These are phyloP conservation scores for Globisporangium echinulatum DNA, from an alignment of 352 stramenopile genomes.

Conservation along the genomic window DNA sequence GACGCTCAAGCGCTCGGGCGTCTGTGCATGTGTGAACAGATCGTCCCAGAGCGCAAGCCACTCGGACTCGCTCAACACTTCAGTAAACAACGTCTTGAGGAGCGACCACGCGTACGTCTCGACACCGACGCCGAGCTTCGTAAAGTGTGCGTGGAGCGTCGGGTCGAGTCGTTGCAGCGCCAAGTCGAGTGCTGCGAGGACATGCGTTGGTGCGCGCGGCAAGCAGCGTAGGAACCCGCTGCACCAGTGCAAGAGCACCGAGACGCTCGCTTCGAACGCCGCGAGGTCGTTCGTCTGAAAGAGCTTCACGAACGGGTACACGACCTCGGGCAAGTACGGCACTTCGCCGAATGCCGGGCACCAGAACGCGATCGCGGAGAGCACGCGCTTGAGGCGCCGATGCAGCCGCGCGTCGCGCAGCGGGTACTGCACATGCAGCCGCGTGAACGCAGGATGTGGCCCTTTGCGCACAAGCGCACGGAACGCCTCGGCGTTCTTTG, in stretches of 20 bases:
- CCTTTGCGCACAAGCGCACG: slow-evolving; percentile 65
- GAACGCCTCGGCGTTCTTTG: slow-evolving; percentile 81
- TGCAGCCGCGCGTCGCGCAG: slow-evolving; percentile 70
- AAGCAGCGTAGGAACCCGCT: slow-evolving; percentile 75
- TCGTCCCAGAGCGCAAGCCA: slow-evolving; percentile 89
- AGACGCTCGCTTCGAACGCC: slow-evolving; percentile 85
- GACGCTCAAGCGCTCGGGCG: slow-evolving; percentile 53
- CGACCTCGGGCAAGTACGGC: slow-evolving; percentile 70
- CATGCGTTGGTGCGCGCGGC: slow-evolving; percentile 70
- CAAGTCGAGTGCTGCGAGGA: slow-evolving; percentile 63
- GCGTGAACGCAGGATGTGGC: slow-evolving; percentile 60
- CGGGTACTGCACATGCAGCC: slow-evolving; percentile 71
- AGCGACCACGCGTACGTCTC: slow-evolving; percentile 83
- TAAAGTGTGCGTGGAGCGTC: slow-evolving; percentile 76
- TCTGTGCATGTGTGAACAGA: slow-evolving; percentile 66
- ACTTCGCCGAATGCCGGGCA: slow-evolving; percentile 87
- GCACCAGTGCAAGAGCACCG: slow-evolving; percentile 85
- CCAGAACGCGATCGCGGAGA: slow-evolving; percentile 87
- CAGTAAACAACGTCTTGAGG: slow-evolving; percentile 82
- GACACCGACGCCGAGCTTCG: slow-evolving; percentile 44
- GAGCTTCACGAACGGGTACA: slow-evolving; percentile 87
- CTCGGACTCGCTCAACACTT: slow-evolving; percentile 82
- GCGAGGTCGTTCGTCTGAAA: slow-evolving; percentile 84
- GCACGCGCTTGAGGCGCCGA: slow-evolving; percentile 66
- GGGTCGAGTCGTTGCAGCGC: slow-evolving; percentile 64